Conservation (phyloP, 169 alveolate genomes). For the Cryptosporidium bovis region DNA sequence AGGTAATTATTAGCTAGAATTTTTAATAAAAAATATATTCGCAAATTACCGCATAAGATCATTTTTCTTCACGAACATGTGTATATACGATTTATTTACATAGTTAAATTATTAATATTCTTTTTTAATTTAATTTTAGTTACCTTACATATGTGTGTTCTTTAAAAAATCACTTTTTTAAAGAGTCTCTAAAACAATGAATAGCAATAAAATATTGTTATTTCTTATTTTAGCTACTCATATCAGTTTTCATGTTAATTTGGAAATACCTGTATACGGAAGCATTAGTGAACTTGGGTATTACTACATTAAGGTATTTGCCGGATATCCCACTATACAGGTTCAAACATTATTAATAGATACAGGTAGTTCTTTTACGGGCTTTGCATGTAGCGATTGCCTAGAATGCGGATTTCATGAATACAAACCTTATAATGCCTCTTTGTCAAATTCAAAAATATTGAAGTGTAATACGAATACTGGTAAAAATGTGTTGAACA, state of each 20-base stretch:
- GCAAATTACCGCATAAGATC: no score
- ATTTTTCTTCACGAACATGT: no score
- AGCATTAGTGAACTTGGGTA: conserved; percentile 48
- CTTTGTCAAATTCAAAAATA: conserved; percentile 18
- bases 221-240: no score
- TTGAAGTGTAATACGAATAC: conserved; percentile 68
- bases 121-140: no score
- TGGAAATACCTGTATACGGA: conserved; percentile 64
- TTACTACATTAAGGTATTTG: conserved; percentile 15
- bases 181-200: no score
- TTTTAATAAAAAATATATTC: no score
- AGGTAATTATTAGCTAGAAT: no score
- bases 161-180: no score
- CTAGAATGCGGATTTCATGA: conserved; percentile 80
- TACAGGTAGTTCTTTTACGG: conserved; percentile 87
- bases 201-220: no score
- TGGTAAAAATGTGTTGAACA: not conserved
- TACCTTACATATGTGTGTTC: no score
- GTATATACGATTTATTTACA: no score
- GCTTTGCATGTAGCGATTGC: conserved; percentile 85
- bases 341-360: conserved; percentile 84
- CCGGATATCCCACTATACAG: conserved; percentile 45
- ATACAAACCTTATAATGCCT: conserved; percentile 13
- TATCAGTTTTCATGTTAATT: not conserved
- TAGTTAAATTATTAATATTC: no score